These are phyloP conservation scores for Calonectria henricotiae DNA, from an alignment of 2,329 filamentous ascomycete genomes.

Conservation along the genomic window DNA sequence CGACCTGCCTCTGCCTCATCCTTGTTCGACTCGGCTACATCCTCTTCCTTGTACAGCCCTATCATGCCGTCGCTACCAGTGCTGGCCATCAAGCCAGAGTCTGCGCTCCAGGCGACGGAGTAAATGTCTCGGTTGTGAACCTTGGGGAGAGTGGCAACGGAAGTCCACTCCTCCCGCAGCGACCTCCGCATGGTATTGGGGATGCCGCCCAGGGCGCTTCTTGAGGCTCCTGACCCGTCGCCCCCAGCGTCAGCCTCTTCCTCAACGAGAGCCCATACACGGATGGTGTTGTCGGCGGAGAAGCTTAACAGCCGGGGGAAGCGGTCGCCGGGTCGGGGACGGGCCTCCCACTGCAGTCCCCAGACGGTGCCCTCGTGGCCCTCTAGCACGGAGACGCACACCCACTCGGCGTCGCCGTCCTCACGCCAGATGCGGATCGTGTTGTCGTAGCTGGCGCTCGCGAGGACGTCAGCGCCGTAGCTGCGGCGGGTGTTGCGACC, in stretches of 20 bases:
- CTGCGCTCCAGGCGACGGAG: slow-evolving; percentile 85
- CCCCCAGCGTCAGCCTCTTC: slow-evolving; percentile 65
- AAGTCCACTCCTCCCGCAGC: slow-evolving; percentile 87
- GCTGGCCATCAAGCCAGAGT: slow-evolving; percentile 85
- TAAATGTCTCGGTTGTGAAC: slow-evolving; percentile 88
- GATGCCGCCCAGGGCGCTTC: slow-evolving; percentile 72
- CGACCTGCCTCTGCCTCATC: not conserved
- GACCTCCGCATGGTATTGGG: slow-evolving; percentile 91
- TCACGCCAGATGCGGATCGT: slow-evolving; percentile 91
- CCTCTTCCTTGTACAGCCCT: slow-evolving; percentile 81
- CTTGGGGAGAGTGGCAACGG: slow-evolving; percentile 82
- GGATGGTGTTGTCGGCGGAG: slow-evolving; percentile 86
- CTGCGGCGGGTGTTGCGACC: slow-evolving; percentile 64
- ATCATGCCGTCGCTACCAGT: slow-evolving; percentile 90
- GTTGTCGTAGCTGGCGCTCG: slow-evolving; percentile 95
- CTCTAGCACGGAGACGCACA: slow-evolving; percentile 85
- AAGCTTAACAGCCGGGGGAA: slow-evolving; percentile 83
- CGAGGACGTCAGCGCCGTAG: slow-evolving; percentile 81
- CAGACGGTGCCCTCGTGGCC: slow-evolving; percentile 92
- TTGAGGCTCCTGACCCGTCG: slow-evolving; percentile 53
- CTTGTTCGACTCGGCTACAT: slow-evolving; percentile 27
- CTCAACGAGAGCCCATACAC: slow-evolving; percentile 82
- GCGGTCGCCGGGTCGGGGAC: slow-evolving; percentile 57
- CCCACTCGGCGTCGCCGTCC: slow-evolving; percentile 92
- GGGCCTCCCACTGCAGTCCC: slow-evolving; percentile 82